These are phyloP conservation scores for Calonectria multiphialidica DNA, from an alignment of 2,329 filamentous ascomycete species.

Conservation along the genomic window DNA sequence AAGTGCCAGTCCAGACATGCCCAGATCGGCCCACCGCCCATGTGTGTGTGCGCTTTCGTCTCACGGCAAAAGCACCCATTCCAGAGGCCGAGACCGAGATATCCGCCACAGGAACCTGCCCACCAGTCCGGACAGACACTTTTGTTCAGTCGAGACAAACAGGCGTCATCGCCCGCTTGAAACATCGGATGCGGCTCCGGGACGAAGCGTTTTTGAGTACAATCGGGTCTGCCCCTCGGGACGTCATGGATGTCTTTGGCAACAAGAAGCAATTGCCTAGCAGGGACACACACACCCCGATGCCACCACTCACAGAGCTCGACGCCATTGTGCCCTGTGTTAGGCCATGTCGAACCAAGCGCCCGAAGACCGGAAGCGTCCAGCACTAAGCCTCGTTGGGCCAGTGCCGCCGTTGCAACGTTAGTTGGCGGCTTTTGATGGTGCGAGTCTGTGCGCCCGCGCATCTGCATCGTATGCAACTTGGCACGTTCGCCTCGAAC, in stretches of 20 bases:
- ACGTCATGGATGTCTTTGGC: conserved; percentile 5
- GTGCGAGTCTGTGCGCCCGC: conserved; percentile 21
- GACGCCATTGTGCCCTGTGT: background rate
- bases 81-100: conserved; percentile 2
- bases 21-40: conserved; percentile 18
- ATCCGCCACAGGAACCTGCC: background rate
- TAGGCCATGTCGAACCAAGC: conserved; percentile 10
- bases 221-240: conserved; percentile 8
- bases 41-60: conserved; percentile 2
- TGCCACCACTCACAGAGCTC: conserved; percentile 4
- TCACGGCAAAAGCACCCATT: background rate
- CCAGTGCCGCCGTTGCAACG: conserved; percentile 27
- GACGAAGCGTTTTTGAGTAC: conserved; percentile 2
- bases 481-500: background rate
- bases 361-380: conserved; percentile 35
- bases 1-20: conserved; percentile 6
- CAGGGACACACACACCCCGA: conserved; percentile 3
- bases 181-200: conserved; percentile 15
- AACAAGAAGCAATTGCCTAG: conserved; percentile 4
- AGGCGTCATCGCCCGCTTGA: background rate
- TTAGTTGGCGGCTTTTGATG: conserved; percentile 19
- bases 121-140: background rate
- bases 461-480: conserved; percentile 25
- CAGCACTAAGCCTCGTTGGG: conserved; percentile 32
- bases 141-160: background rate